Evolutionary conservation across 164 flowering plant genomes (phyloP).

Genomic region (Vitis cinerea): DNA sequence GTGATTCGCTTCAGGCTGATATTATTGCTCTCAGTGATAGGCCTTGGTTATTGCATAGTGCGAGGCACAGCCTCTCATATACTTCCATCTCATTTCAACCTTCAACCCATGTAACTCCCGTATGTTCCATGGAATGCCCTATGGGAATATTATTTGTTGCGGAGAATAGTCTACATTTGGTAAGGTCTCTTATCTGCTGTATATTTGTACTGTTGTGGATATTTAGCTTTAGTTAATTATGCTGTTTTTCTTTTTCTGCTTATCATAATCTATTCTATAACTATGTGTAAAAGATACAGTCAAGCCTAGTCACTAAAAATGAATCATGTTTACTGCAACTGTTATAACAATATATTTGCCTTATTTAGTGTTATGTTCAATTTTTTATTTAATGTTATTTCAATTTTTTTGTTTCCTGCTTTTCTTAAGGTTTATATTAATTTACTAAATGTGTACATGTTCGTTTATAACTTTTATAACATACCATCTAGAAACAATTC

Average conservation of each 20-base stretch:
- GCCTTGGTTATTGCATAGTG: conserved; percentile 96
- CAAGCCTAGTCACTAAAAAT: no score
- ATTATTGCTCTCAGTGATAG: conserved; percentile 93
- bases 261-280: not conserved
- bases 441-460: no score
- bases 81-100: conserved; percentile 92
- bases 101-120: conserved; percentile 90
- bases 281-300: no score
- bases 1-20: conserved; percentile 71
- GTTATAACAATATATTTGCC: no score
- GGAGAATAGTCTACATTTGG: conserved; percentile 89
- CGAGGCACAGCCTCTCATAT: conserved; percentile 88
- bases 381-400: no score
- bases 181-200: conserved; percentile 26
- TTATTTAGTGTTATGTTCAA: no score
- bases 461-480: no score
- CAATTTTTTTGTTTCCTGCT: not conserved
- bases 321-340: no score
- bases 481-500: no score
- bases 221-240: not conserved
- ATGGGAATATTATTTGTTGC: conserved; percentile 89
- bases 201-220: not conserved
- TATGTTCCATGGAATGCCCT: conserved; percentile 81
- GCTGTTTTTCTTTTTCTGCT: not conserved
- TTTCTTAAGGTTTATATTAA: no score